phyloP scores from a whole-genome alignment of 305 asterid species.

The Fraxinus latifolia region DNA sequence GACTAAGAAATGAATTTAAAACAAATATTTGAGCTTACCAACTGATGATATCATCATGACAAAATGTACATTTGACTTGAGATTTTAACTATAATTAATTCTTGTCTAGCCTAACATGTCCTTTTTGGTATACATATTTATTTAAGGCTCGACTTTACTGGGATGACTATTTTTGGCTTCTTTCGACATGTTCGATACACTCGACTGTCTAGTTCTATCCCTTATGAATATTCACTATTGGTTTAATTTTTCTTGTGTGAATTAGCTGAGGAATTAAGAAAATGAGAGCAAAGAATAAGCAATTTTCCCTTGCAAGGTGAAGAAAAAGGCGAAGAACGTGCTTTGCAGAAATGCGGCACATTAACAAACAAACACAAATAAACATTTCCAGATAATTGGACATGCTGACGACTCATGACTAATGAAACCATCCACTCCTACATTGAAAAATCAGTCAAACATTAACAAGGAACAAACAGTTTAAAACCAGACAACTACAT shows the following conservation, averaged over 20 bases:
- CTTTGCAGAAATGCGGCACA: slow-evolving; percentile 30
- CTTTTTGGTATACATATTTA: background rate
- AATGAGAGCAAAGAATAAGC: background rate
- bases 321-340: slow-evolving; percentile 44
- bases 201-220: background rate
- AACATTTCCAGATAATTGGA: slow-evolving; percentile 21
- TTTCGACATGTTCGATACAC: background rate
- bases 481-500: slow-evolving; percentile 29
- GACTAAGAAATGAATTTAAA: slow-evolving; percentile 28
- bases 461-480: slow-evolving; percentile 19
- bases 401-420: slow-evolving; percentile 45
- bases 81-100: background rate
- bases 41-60: slow-evolving; percentile 23
- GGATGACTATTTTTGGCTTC: background rate
- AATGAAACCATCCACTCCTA: slow-evolving; percentile 18
- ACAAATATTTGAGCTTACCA: slow-evolving; percentile 23
- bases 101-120: background rate
- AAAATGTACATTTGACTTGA: slow-evolving; percentile 36
- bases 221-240: background rate
- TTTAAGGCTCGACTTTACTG: background rate
- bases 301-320: background rate
- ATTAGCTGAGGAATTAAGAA: background rate
- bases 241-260: background rate
- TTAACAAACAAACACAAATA: slow-evolving; percentile 23
- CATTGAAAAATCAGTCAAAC: slow-evolving; percentile 52